These are phyloP conservation scores for Stropharia rugosoannulata DNA, from an alignment of 768 basidiomycete species.

Conservation along the genomic window DNA sequence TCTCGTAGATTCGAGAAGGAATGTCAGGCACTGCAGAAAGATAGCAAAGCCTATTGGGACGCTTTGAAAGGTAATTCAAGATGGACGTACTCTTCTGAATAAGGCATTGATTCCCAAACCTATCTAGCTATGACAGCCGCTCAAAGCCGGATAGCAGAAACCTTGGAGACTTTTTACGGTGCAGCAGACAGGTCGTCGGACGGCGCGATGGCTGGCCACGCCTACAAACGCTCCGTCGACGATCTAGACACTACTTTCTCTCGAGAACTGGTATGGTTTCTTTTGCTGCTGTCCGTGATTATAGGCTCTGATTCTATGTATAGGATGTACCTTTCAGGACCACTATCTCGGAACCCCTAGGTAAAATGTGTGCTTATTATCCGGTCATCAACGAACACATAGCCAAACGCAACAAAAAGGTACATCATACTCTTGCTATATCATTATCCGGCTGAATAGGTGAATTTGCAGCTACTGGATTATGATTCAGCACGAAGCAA, in stretches of 20 bases:
- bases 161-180: conserved; percentile 89
- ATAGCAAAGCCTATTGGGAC: conserved; percentile 92
- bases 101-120: neutral
- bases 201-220: conserved; percentile 95
- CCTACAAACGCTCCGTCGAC: conserved; percentile 93
- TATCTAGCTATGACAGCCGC: conserved; percentile 87
- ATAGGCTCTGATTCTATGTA: neutral
- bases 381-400: conserved; percentile 93
- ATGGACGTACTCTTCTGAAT: neutral
- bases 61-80: conserved; percentile 78
- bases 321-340: conserved; percentile 95
- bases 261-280: conserved; percentile 71
- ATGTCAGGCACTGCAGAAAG: conserved; percentile 89
- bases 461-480: conserved; percentile 72
- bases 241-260: conserved; percentile 86
- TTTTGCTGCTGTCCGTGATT: neutral
- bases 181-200: conserved; percentile 82
- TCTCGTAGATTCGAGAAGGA: conserved; percentile 89
- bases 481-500: conserved; percentile 92
- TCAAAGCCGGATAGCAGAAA: conserved; percentile 92
- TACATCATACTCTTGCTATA: conserved; percentile 23
- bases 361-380: conserved; percentile 96
- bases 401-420: conserved; percentile 95
- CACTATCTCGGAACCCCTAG: conserved; percentile 92
- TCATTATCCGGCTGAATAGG: neutral